A percentile compares a stretch with the other conserved stretches of the same genome.
Evolutionary conservation across 202 grass and related monocot species (phyloP).

Genomic region (Setaria viridis): DNA sequence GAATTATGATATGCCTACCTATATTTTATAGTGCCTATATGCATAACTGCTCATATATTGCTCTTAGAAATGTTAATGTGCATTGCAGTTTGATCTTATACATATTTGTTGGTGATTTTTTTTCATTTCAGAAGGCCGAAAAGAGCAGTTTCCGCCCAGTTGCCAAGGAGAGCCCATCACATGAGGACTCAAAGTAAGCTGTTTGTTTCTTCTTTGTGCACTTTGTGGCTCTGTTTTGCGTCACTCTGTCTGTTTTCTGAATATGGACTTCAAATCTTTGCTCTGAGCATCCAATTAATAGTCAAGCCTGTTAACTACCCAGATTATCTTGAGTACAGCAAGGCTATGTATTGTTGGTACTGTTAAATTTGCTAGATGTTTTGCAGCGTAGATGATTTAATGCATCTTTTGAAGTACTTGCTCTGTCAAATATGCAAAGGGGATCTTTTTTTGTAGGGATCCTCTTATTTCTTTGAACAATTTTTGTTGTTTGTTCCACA

Average conservation of each 20-base stretch:
- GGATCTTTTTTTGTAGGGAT: neutral
- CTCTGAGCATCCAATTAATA: neutral
- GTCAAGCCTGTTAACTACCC: neutral
- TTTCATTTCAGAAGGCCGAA: slow-evolving; percentile 51
- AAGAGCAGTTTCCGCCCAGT: slow-evolving; percentile 45
- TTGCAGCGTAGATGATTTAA: neutral
- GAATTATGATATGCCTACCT: neutral
- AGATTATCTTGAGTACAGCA: slow-evolving; percentile 23
- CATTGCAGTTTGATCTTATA: slow-evolving; percentile 28
- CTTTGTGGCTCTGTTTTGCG: slow-evolving; percentile 17
- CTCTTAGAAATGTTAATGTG: neutral
- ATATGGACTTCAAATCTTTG: neutral
- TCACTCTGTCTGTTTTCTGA: slow-evolving; percentile 18
- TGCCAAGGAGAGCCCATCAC: slow-evolving; percentile 47
- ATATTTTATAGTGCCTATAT: slow-evolving; percentile 15
- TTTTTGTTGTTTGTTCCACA: slow-evolving; percentile 5
- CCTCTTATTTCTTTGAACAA: neutral
- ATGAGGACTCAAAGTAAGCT: slow-evolving; percentile 61
- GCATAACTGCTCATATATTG: neutral
- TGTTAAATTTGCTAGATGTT: neutral
- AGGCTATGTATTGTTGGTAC: slow-evolving; percentile 27
- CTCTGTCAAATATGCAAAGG: neutral
- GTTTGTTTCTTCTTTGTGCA: slow-evolving; percentile 32
- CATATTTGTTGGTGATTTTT: slow-evolving; percentile 7
- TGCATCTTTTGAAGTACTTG: neutral